phyloP scores from a whole-genome alignment of 1,284 basidiomycete genomes.

The Flammula alnicola region DNA sequence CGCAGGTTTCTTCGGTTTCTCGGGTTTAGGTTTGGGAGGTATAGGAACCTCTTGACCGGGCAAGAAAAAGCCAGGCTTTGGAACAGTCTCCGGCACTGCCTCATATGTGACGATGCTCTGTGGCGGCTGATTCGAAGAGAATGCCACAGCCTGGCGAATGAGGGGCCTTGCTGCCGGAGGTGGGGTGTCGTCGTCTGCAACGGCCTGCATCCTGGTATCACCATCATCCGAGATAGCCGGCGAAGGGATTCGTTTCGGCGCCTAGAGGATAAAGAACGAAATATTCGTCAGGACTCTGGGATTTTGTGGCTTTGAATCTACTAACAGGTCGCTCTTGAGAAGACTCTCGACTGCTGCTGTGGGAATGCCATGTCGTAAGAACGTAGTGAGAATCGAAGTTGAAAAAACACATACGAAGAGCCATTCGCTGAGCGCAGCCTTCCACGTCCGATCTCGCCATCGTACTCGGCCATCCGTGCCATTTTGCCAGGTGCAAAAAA shows the following conservation, averaged over 20 bases:
- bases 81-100: constrained; percentile 35
- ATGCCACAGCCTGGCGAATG: constrained; percentile 59
- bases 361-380: neutral
- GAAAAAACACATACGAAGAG: constrained; percentile 31
- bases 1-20: constrained; percentile 23
- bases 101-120: constrained; percentile 49
- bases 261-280: constrained; percentile 12
- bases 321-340: constrained; percentile 47
- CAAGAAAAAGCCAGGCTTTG: constrained; percentile 42
- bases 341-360: constrained; percentile 60
- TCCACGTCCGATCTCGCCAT: constrained; percentile 24
- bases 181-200: constrained; percentile 49
- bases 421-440: constrained; percentile 24
- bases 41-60: constrained; percentile 55
- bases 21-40: constrained; percentile 18
- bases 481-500: neutral
- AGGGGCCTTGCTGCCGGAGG: constrained; percentile 52
- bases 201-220: constrained; percentile 39
- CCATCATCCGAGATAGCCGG: constrained; percentile 55
- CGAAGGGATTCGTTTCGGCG: constrained; percentile 48
- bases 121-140: constrained; percentile 35
- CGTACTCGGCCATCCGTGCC: constrained; percentile 1
- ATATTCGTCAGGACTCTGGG: neutral
- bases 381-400: neutral
- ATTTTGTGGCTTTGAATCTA: constrained; percentile 9